phyloP scores from a whole-genome alignment of 106 monocot species.

The Allium fistulosum region DNA sequence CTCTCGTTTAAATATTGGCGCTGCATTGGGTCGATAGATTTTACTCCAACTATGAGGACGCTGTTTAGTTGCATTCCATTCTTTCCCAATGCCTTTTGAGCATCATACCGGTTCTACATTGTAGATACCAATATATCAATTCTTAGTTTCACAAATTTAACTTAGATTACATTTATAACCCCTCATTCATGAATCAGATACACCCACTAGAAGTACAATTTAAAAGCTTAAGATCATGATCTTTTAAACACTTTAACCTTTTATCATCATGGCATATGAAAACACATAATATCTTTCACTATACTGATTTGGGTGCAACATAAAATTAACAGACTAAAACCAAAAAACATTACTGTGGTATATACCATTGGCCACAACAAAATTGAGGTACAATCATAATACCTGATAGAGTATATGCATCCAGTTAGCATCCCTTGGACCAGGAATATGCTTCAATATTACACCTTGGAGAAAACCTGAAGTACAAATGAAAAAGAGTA shows the following conservation, averaged over 20 bases:
- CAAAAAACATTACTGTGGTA: background rate
- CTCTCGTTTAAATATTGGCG: slow-evolving; percentile 44
- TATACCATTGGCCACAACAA: background rate
- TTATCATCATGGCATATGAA: too few relatives aligned
- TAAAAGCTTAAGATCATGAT: too few relatives aligned
- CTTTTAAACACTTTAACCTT: too few relatives aligned
- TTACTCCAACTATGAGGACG: slow-evolving; percentile 50
- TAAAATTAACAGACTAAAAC: background rate
- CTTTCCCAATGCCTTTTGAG: slow-evolving; percentile 51
- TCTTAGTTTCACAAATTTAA: too few relatives aligned
- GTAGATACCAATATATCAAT: too few relatives aligned
- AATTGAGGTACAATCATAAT: background rate
- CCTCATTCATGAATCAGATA: too few relatives aligned
- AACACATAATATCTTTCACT: too few relatives aligned
- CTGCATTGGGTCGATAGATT: slow-evolving; percentile 39
- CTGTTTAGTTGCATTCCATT: slow-evolving; percentile 44
- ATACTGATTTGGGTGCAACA: too few relatives aligned
- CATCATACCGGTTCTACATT: slow-evolving; percentile 40
- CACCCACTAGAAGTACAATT: too few relatives aligned
- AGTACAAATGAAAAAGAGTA: background rate
- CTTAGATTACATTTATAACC: too few relatives aligned
- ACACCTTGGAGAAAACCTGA: slow-evolving; percentile 71
- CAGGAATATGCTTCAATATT: slow-evolving; percentile 62
- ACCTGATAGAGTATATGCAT: slow-evolving; percentile 97
- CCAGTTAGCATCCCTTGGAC: slow-evolving; percentile 92